Evolutionary conservation across 495 filamentous ascomycete genomes (phyloP), one percentile per base, ranked within the genome.

Genomic region (Penicillium nucicola): DNA sequence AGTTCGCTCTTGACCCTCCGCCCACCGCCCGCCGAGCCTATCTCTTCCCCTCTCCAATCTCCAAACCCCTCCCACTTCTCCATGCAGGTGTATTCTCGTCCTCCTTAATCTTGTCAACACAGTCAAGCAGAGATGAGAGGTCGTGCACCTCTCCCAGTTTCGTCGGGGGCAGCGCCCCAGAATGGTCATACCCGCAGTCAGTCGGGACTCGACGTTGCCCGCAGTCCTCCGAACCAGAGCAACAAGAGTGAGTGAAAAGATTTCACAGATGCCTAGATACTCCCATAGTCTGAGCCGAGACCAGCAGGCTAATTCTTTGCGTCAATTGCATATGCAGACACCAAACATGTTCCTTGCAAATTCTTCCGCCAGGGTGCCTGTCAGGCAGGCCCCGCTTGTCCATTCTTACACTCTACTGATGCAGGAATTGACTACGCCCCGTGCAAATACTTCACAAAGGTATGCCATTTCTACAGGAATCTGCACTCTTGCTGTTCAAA

Each of bases 361-460:
- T 98, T 98, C 84, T 98, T 90, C 72, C 84, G 90, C 39, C 88
- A 95, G 72, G 93, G 93, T 63, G 85, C 88, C 61, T 98, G 93
- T 71, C 92, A 97, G 79, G 93, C 93, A 40, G 93, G 93, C 56
- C 87, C 87, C 64, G 89, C 91, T 38, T 98, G 93, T 73, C 93
- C 93, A 33, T 98, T 97, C 73, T 87, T 90, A 52, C 93, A 98
- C 72, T 92, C 91, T 38, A 82, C 87, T 51, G 86, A 92, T 66
- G 71, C 84, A 17, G 78, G 89, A 18, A 78, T 84, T 23, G 90
- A 95, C 51, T 89, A 85, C 52, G 85, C 91, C 37, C 85, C 87
- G 19, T 98, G 93, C 82, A 97, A 97, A 74, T 98, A 97, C 72
- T 98, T 97, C 57, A 84, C 89, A 52, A 98, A 97, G 85, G 92